A percentile compares a stretch with the other conserved stretches of the same genome.
Conservation (phyloP, 2,329 filamentous ascomycete species). For the Aspergillus sp. region DNA sequence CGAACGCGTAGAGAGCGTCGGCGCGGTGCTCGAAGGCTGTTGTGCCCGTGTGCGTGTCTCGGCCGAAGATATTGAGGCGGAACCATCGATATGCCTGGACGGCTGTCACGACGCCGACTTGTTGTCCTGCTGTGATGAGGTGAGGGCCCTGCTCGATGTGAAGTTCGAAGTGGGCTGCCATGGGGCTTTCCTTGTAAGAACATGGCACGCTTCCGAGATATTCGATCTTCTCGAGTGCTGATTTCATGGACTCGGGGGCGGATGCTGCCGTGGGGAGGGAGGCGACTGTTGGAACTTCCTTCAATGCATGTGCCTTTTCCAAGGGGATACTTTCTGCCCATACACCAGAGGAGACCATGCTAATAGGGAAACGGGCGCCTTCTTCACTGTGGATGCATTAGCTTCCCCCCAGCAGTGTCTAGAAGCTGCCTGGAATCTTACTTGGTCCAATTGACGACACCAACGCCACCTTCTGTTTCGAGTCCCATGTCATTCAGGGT, state of each 20-base stretch:
- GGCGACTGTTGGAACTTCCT: slow-evolving; percentile 56
- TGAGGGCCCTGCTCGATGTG: slow-evolving; percentile 84
- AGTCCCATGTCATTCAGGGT: slow-evolving; percentile 66
- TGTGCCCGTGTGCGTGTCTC: slow-evolving; percentile 73
- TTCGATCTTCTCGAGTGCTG: slow-evolving; percentile 69
- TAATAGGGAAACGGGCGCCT: slow-evolving; percentile 74
- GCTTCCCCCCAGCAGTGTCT: background rate
- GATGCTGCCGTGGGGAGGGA: slow-evolving; percentile 48
- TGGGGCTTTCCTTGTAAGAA: slow-evolving; percentile 59
- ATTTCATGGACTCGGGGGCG: slow-evolving; percentile 62
- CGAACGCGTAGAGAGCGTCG: slow-evolving; percentile 67
- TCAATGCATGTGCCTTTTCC: slow-evolving; percentile 60
- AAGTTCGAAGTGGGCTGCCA: slow-evolving; percentile 78
- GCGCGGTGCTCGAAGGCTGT: slow-evolving; percentile 66
- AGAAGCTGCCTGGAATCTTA: slow-evolving; percentile 13
- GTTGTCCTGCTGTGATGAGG: slow-evolving; percentile 62
- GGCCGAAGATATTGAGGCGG: slow-evolving; percentile 63
- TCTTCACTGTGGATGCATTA: slow-evolving; percentile 62
- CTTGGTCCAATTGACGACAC: slow-evolving; percentile 63
- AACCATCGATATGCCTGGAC: slow-evolving; percentile 77
- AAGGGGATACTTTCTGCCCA: slow-evolving; percentile 70
- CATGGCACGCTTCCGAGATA: slow-evolving; percentile 63
- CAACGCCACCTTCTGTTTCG: slow-evolving; percentile 69
- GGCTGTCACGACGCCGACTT: slow-evolving; percentile 69
- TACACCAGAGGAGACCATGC: slow-evolving; percentile 72